A percentile compares a stretch with the other conserved stretches of the same genome.
Evolutionary conservation across 2,329 filamentous ascomycete species (phyloP).

Genomic region (Plenodomus lindquistii): DNA sequence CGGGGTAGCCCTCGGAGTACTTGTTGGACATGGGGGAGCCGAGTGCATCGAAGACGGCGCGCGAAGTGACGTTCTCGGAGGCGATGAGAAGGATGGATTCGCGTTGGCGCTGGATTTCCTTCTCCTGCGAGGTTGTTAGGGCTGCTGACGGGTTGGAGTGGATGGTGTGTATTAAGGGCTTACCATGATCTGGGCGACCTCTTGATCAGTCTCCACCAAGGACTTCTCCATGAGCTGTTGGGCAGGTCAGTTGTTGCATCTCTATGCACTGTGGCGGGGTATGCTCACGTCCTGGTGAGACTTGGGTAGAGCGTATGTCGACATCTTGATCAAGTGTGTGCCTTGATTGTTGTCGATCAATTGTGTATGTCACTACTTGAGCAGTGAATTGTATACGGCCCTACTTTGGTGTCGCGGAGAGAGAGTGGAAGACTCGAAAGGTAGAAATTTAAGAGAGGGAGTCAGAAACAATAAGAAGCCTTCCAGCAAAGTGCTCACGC

Average conservation of each 20-base stretch:
- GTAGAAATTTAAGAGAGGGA: constrained; percentile 3
- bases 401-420: constrained; percentile 4
- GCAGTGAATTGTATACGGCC: no score
- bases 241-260: constrained; percentile 42
- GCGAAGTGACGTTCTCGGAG: constrained; percentile 48
- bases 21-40: constrained; percentile 73
- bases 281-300: constrained; percentile 66
- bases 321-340: constrained; percentile 32
- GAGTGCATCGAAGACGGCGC: constrained; percentile 51
- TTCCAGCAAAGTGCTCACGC: no score
- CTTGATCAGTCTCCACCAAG: constrained; percentile 86
- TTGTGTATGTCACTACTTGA: no score
- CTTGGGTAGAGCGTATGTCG: constrained; percentile 66
- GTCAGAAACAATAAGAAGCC: constrained; percentile 11
- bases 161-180: constrained; percentile 30
- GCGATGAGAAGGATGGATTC: constrained; percentile 79
- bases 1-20: constrained; percentile 97
- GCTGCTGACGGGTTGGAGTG: background rate
- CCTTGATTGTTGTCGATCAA: background rate
- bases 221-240: constrained; percentile 91
- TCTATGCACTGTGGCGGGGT: constrained; percentile 27
- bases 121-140: constrained; percentile 62
- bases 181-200: constrained; percentile 97
- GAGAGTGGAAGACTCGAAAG: constrained; percentile 2
- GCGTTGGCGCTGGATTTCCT: constrained; percentile 93